These are phyloP conservation scores for Ceratobasidium sp. DNA, from an alignment of 1,284 basidiomycete genomes.

Conservation along the genomic window DNA sequence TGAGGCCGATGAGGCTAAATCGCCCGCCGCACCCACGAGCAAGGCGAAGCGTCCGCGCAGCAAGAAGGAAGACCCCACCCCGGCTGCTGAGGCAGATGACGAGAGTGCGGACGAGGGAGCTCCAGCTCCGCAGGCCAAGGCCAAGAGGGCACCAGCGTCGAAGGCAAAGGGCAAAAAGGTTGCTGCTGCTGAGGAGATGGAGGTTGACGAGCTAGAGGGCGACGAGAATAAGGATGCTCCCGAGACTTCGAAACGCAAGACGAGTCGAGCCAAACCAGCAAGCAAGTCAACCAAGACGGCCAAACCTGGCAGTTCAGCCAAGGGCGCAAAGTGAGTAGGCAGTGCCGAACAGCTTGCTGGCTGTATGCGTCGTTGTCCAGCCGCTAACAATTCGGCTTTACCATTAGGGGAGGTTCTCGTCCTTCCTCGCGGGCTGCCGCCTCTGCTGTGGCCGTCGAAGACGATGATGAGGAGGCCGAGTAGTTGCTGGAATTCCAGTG, in stretches of 20 bases:
- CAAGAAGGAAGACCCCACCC: not conserved
- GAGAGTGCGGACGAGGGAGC: not conserved
- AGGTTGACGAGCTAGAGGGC: constrained; percentile 30
- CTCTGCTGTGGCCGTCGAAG: not conserved
- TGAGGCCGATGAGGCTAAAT: not conserved
- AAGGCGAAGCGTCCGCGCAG: not conserved
- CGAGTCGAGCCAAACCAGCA: constrained; percentile 37
- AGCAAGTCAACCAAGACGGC: constrained; percentile 19
- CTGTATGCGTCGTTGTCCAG: not conserved
- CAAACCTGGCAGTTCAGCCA: not conserved
- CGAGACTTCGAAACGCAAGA: constrained; percentile 27
- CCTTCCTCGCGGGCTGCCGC: constrained; percentile 14
- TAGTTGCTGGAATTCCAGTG: not conserved
- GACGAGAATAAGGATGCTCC: not conserved
- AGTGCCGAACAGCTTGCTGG: not conserved
- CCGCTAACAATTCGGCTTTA: not conserved
- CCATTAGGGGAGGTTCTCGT: not conserved
- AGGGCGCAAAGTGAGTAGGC: constrained; percentile 27
- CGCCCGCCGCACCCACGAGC: not conserved
- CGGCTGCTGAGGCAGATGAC: not conserved
- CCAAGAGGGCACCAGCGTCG: constrained; percentile 16
- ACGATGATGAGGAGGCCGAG: not conserved
- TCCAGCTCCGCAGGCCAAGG: not conserved
- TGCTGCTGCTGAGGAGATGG: constrained; percentile 22
- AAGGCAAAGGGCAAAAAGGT: constrained; percentile 30